Conservation (phyloP, 1,284 basidiomycete genomes). For the Marasmius fiardii region DNA sequence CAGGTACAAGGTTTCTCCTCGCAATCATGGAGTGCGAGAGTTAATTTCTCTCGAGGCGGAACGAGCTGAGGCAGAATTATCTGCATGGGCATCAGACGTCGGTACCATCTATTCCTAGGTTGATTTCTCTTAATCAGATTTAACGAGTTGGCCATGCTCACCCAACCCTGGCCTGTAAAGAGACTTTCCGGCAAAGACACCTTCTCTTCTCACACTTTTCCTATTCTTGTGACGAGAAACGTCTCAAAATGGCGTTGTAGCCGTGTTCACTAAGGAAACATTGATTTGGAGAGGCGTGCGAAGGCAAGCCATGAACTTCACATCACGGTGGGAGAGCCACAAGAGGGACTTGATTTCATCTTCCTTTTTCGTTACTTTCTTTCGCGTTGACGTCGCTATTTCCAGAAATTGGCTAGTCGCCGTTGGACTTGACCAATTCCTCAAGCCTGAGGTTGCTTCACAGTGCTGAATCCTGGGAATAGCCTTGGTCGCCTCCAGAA, state of each 20-base stretch:
- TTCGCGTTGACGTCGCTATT: neutral
- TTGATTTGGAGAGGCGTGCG: neutral
- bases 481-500: neutral
- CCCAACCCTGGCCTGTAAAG: no score
- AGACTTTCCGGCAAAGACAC: no score
- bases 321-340: neutral
- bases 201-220: no score
- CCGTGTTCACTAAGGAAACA: neutral
- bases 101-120: neutral
- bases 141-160: neutral
- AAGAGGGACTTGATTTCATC: neutral
- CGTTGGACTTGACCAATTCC: neutral
- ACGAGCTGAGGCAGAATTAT: conserved; percentile 19
- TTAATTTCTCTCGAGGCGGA: conserved; percentile 20
- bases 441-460: neutral
- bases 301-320: neutral
- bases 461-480: neutral
- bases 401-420: neutral
- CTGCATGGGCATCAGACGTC: conserved; percentile 16
- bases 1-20: conserved; percentile 19
- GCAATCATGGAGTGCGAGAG: conserved; percentile 13
- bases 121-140: neutral
- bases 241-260: neutral
- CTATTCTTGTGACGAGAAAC: no score
- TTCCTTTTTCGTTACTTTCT: neutral